phyloP scores from a whole-genome alignment of 176 grass and related monocot genomes.

The Hordeum marinum region DNA sequence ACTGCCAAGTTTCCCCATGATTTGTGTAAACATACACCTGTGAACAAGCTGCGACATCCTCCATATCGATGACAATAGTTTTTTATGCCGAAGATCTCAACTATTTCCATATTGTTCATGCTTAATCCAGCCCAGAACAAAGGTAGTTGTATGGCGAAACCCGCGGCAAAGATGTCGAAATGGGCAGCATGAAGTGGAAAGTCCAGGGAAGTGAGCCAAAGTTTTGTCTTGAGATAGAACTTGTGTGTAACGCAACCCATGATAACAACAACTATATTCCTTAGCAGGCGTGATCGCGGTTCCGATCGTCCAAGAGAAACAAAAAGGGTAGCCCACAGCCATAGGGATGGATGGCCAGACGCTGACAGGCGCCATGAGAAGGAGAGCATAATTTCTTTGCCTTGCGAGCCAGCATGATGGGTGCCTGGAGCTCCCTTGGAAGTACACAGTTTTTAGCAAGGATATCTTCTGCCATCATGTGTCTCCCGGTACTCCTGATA shows the following conservation, averaged over 20 bases:
- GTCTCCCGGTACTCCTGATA: slow-evolving; percentile 11
- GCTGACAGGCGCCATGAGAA: slow-evolving; percentile 16
- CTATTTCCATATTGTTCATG: neutral
- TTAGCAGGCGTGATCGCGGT: slow-evolving; percentile 4
- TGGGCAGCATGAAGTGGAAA: neutral
- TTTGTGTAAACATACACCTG: neutral
- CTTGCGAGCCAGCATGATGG: slow-evolving; percentile 16
- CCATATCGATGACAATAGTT: neutral
- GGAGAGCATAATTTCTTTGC: slow-evolving; percentile 43
- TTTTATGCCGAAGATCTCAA: neutral
- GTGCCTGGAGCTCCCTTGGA: slow-evolving; percentile 23
- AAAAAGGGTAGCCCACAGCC: neutral
- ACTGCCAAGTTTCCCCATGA: too few relatives aligned
- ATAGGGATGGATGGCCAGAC: neutral
- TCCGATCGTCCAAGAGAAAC: slow-evolving; percentile 1
- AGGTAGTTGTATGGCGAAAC: neutral
- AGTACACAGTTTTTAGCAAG: slow-evolving; percentile 25
- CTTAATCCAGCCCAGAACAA: neutral
- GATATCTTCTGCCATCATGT: slow-evolving; percentile 22
- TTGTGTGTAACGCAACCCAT: neutral
- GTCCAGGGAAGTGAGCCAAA: neutral
- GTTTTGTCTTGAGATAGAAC: neutral
- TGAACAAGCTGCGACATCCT: neutral
- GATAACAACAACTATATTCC: slow-evolving; percentile 25
- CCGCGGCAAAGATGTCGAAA: neutral